phyloP scores from a whole-genome alignment of 139 green algal genomes.

The Micromonas pusilla region DNA sequence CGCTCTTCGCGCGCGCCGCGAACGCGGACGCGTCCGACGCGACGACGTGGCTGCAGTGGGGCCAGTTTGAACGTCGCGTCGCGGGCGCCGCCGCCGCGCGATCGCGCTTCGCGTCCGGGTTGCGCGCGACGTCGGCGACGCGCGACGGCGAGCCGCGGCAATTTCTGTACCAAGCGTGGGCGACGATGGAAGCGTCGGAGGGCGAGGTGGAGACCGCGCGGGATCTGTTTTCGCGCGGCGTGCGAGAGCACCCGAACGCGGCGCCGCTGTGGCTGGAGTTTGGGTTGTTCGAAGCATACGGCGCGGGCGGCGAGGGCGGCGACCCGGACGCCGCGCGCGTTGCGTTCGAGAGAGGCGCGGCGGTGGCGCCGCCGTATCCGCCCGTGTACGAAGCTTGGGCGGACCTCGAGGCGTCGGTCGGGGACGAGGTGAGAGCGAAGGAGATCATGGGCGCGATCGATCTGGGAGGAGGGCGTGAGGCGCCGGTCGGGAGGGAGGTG shows the following conservation, averaged over 20 bases:
- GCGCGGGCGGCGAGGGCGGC: too few species aligned
- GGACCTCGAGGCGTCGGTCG: background rate
- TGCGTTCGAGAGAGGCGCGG: background rate
- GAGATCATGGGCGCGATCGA: background rate
- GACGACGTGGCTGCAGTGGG: slow-evolving; percentile 21
- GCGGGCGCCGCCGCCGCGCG: background rate
- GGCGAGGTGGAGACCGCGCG: background rate
- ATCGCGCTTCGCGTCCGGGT: slow-evolving; percentile 1
- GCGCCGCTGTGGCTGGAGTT: background rate
- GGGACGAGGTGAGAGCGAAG: background rate
- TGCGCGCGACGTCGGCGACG: background rate
- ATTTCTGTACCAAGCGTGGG: slow-evolving; percentile 19
- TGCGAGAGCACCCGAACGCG: background rate
- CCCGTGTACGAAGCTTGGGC: background rate
- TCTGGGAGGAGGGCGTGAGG: background rate
- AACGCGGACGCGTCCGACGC: slow-evolving; percentile 8
- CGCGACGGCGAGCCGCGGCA: too few species aligned
- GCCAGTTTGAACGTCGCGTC: slow-evolving; percentile 16
- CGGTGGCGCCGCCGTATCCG: background rate
- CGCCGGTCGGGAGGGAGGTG: background rate
- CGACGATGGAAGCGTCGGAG: background rate
- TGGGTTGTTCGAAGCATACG: background rate
- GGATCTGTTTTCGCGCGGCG: slow-evolving; percentile 4
- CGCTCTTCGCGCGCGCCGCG: background rate
- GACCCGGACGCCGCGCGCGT: background rate